These are phyloP conservation scores for Arabidopsis hybrid DNA, from an alignment of 441 rosid genomes.

Conservation along the genomic window DNA sequence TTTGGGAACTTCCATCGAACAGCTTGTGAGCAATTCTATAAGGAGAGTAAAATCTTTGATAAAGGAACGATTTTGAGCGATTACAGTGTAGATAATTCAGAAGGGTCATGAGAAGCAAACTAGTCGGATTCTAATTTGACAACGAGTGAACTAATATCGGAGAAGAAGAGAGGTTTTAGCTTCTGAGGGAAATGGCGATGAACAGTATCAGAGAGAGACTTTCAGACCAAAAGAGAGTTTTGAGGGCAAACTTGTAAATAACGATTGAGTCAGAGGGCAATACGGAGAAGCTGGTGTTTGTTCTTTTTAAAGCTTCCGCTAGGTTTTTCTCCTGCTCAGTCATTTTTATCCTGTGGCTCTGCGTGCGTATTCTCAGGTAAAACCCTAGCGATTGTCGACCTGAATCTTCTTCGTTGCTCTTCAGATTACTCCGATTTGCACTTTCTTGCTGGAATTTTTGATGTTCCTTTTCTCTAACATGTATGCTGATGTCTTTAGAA, in stretches of 20 bases:
- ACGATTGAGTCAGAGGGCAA: constrained; percentile 27
- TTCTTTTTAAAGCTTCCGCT: constrained; percentile 43
- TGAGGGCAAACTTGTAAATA: constrained; percentile 41
- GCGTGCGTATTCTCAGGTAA: constrained; percentile 41
- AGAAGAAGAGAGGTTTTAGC: constrained; percentile 28
- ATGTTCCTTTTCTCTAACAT: constrained; percentile 6
- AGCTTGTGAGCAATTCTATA: constrained; percentile 48
- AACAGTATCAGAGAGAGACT: neutral
- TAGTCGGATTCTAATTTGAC: constrained; percentile 22
- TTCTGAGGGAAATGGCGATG: neutral
- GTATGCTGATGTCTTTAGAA: neutral
- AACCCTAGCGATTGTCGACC: constrained; percentile 33
- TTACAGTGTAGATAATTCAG: constrained; percentile 29
- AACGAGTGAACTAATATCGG: constrained; percentile 20
- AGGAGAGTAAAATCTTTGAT: constrained; percentile 17
- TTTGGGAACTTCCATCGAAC: constrained; percentile 60
- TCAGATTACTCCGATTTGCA: constrained; percentile 21
- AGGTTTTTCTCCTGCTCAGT: constrained; percentile 39
- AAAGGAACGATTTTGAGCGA: constrained; percentile 22
- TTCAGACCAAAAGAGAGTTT: neutral
- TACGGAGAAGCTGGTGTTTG: constrained; percentile 33
- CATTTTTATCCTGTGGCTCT: constrained; percentile 22
- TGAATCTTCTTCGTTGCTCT: constrained; percentile 21
- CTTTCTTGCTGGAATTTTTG: constrained; percentile 16
- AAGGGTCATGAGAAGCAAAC: constrained; percentile 44